Base-by-base conservation (phyloP, 2,329 filamentous ascomycete species). In the Penicillium sp. region DNA sequence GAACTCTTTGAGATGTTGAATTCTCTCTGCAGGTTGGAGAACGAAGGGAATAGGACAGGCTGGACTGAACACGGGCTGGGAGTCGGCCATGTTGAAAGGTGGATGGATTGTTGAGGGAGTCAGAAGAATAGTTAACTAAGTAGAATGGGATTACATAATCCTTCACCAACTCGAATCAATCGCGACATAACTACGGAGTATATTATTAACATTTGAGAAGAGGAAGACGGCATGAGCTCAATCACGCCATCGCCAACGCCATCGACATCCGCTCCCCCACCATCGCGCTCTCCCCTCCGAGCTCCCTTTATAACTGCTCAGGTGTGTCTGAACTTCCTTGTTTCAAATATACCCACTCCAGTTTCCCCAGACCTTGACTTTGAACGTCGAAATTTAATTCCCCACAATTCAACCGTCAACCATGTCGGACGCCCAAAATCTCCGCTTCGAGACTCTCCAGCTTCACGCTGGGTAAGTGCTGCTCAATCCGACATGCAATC, bases 371-470 rank as follows among this genome's bases (percentile, higher is more conserved):
- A 33, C 3, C 7, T 15, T 41, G 29, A 42, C 32, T 46, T 32
- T 25, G 25, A 15, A 12, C 23, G 33, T 2, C 10, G 33, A 18
- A 15, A 13, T 4, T 27, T n/a, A 23, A 23, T 49, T 44, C 44
- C 47, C 52, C 50, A 29, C 46, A 47, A 10, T 48, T 39, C 24
- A 23, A 23, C 20, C 20, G 3, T 23, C 20, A 23, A 62, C 42
- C 44, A 73, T 73, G 70, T 61, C 69, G 23, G 57, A 63, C 23
- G 58, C 66, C 47, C 61, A 69, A 50, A 63, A 62, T 44, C 69
- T 65, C 55, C 81, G 84, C 70, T 93, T 93, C 62, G 88, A 92
- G 77, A 93, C 88, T 53, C 80, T 92, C 57, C 88, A 92, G 77
- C 81, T 93, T 59, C 88, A 93, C 70, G 88, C 88, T 67, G 88